Base-by-base conservation (phyloP, 345 rosid species). In the Camelina laxa region DNA sequence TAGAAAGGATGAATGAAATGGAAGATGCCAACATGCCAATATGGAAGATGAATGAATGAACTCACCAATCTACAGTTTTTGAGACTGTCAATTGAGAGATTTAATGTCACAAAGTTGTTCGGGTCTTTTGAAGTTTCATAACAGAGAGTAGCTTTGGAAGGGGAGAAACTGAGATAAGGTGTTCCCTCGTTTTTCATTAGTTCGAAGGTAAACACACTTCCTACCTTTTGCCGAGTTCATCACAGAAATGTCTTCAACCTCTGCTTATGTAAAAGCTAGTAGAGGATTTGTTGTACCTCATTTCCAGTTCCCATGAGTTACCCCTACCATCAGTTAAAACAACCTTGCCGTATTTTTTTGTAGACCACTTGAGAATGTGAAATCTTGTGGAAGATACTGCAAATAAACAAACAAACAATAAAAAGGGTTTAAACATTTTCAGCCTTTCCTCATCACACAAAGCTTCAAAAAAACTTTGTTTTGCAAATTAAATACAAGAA, bases 191-290 rank as follows among this genome's bases (percentile, higher is more conserved):
- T 53, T 41, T 15, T 62, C 54, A 8, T 21, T 51, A 62, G 76
- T 30, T 63, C 31, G 41, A 72, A 51, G 11, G 3, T 42, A 14
- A 62, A 53, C 16, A 54, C 53, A 11, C 20, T 47, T 63, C 76
- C 76, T 17, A 6, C 70, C 4, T 19, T 63, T 41, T 27, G n/a
- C 70, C 16, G 33, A 53, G 53, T 33, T 63, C 76, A 1, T 62
- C 33, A 44, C 76, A 73, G 36, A 73, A 73, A 17, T 31, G 10
- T 64, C 44, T 73, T 63, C 63, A 73, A 41, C 76, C 76, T 73
- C 42, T 19, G 11, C 9, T 63, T 41, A 73, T 73, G 42, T 9
- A 30, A 21, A 62, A 63, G 13, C 44, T 12, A 24, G 6, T n/a
- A 27, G 53, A 72, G 4, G 11, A 27, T 72, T 61, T 39, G 41